phyloP scores from a whole-genome alignment of 1,284 basidiomycete genomes.

The Hemileia vastatrix region DNA sequence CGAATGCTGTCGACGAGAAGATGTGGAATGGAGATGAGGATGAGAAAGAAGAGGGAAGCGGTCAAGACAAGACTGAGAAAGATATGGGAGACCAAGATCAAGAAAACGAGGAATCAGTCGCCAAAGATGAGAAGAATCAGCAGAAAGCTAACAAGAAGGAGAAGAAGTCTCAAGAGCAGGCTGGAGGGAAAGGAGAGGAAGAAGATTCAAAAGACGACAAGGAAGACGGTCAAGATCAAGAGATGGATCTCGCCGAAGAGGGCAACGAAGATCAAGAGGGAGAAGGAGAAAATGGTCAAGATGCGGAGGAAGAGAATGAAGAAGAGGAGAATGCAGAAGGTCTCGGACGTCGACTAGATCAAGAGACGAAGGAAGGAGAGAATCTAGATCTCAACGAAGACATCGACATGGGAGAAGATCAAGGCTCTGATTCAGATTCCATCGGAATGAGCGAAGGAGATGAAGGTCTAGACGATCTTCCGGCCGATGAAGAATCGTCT shows the following conservation, averaged over 20 bases:
- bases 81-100: slow-evolving; percentile 29
- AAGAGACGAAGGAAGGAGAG: slow-evolving; percentile 41
- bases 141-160: slow-evolving; percentile 25
- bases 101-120: slow-evolving; percentile 1
- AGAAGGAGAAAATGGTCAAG: slow-evolving; percentile 33
- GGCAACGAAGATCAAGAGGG: slow-evolving; percentile 34
- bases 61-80: slow-evolving; percentile 32
- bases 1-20: slow-evolving; percentile 84
- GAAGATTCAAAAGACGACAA: slow-evolving; percentile 40
- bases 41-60: too few species aligned
- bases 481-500: slow-evolving; percentile 66
- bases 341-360: slow-evolving; percentile 41
- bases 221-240: slow-evolving; percentile 26
- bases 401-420: slow-evolving; percentile 32
- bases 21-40: slow-evolving; percentile 77
- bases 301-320: slow-evolving; percentile 40
- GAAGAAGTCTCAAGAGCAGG: too few species aligned
- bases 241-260: slow-evolving; percentile 25
- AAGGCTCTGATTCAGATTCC: slow-evolving; percentile 34
- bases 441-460: slow-evolving; percentile 46
- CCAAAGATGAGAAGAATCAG: slow-evolving; percentile 25
- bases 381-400: slow-evolving; percentile 39
- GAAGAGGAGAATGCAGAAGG: slow-evolving; percentile 46
- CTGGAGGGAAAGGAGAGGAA: slow-evolving; percentile 44
- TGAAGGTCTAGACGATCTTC: slow-evolving; percentile 64